Evolutionary conservation across 257 asterid species (phyloP).

Genomic region (Gentiana straminea): DNA sequence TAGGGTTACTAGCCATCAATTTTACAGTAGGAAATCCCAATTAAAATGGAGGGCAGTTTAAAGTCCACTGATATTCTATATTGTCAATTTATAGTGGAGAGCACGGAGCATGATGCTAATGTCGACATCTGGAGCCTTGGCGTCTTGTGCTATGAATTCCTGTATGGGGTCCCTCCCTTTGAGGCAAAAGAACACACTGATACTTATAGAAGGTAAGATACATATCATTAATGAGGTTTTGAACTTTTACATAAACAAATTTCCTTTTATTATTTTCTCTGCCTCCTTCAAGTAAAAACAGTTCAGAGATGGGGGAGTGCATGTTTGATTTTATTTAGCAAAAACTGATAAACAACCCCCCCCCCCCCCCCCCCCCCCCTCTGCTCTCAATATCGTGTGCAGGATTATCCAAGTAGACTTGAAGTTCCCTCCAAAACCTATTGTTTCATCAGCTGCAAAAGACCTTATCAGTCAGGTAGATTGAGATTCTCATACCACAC

Average conservation of each 20-base stretch:
- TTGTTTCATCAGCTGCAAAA: constrained; percentile 74
- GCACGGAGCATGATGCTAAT: constrained; percentile 80
- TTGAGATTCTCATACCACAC: background rate
- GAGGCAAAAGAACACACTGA: constrained; percentile 91
- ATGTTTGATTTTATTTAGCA: no score
- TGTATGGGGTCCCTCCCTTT: constrained; percentile 85
- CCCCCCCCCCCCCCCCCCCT: constrained; percentile 4
- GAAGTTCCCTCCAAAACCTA: constrained; percentile 75
- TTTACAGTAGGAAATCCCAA: no score
- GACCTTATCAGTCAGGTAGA: constrained; percentile 79
- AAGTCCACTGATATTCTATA: background rate
- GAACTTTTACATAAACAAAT: no score
- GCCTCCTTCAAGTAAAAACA: no score
- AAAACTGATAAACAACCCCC: no score
- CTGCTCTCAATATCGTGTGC: constrained; percentile 3
- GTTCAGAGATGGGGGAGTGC: no score
- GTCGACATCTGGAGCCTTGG: constrained; percentile 98
- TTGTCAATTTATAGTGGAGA: constrained; percentile 50
- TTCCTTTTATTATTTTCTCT: no score
- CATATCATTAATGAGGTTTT: background rate
- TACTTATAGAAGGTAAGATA: constrained; percentile 68
- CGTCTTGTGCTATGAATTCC: constrained; percentile 84
- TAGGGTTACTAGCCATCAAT: no score
- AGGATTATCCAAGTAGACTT: constrained; percentile 91
- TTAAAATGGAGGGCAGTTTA: no score